These are phyloP conservation scores for Rutstroemia sp. DNA, from an alignment of 2,329 filamentous ascomycete species.

Conservation along the genomic window DNA sequence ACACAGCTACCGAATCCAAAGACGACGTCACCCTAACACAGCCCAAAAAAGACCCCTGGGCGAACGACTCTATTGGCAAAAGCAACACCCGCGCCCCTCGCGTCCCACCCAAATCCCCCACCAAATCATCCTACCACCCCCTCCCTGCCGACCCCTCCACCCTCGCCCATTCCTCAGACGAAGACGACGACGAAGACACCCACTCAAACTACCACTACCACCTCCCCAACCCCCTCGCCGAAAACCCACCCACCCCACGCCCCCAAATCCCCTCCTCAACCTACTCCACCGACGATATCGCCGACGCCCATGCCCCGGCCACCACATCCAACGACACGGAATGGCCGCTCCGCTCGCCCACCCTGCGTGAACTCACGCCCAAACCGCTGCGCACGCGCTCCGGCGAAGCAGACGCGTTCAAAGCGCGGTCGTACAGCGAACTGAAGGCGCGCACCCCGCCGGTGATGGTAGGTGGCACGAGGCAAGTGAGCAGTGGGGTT, in stretches of 20 bases:
- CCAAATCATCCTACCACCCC: conserved; percentile 17
- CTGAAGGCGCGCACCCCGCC: conserved; percentile 47
- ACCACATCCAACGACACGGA: conserved; percentile 33
- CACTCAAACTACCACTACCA: conserved; percentile 1
- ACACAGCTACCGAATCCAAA: conserved; percentile 1
- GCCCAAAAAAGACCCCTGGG: conserved; percentile 19
- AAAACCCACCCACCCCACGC: conserved; percentile 38
- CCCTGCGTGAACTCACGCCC: conserved; percentile 6
- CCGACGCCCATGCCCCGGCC: not conserved
- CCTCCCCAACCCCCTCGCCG: conserved; percentile 45
- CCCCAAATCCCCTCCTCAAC: conserved; percentile 18
- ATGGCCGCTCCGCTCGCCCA: conserved; percentile 4
- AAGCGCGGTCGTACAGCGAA: conserved; percentile 52
- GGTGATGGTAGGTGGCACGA: conserved; percentile 38
- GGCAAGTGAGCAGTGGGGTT: conserved; percentile 53
- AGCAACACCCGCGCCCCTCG: conserved; percentile 11
- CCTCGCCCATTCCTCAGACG: conserved; percentile 20
- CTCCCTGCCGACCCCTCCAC: conserved; percentile 12
- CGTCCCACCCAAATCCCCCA: conserved; percentile 16
- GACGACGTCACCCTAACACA: not conserved
- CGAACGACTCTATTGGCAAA: conserved; percentile 26
- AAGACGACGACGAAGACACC: not conserved
- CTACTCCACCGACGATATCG: conserved; percentile 32
- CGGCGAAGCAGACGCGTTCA: conserved; percentile 32
- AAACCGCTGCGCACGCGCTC: conserved; percentile 16